phyloP scores from a whole-genome alignment of 257 asterid genomes.

The Pogostemon cablin region DNA sequence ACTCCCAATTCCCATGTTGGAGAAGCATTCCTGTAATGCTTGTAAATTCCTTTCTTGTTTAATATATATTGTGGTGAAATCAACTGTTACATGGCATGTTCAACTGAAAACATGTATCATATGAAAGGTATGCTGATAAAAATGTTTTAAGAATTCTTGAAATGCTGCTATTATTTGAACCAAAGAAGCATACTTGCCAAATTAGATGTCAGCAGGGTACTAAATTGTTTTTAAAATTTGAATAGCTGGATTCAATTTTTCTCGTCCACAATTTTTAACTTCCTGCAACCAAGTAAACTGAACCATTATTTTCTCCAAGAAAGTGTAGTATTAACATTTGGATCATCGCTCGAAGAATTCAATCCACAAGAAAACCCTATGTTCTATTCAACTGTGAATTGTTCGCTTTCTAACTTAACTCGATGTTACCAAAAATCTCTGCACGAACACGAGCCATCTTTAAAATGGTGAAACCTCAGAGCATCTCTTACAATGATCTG shows the following conservation, averaged over 20 bases:
- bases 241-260: neutral
- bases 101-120: neutral
- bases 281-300: neutral
- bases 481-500: slow-evolving; percentile 52
- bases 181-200: neutral
- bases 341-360: neutral
- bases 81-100: slow-evolving; percentile 2
- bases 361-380: neutral
- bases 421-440: slow-evolving; percentile 51
- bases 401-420: neutral
- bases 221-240: neutral
- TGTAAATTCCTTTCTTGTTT: slow-evolving; percentile 46
- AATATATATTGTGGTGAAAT: slow-evolving; percentile 11
- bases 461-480: slow-evolving; percentile 58
- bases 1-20: slow-evolving; percentile 31
- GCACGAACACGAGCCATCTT: slow-evolving; percentile 54
- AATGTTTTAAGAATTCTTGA: neutral
- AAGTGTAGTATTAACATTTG: neutral
- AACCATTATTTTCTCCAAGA: neutral
- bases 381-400: neutral
- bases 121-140: neutral
- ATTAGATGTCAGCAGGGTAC: neutral
- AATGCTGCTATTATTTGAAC: too few relatives aligned
- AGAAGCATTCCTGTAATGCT: slow-evolving; percentile 39
- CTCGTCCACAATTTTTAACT: neutral